Percentiles rank a stretch among this genome's conserved stretches.
Conservation (phyloP, 2,329 filamentous ascomycete species). For the Pleoardoris graminearum region DNA sequence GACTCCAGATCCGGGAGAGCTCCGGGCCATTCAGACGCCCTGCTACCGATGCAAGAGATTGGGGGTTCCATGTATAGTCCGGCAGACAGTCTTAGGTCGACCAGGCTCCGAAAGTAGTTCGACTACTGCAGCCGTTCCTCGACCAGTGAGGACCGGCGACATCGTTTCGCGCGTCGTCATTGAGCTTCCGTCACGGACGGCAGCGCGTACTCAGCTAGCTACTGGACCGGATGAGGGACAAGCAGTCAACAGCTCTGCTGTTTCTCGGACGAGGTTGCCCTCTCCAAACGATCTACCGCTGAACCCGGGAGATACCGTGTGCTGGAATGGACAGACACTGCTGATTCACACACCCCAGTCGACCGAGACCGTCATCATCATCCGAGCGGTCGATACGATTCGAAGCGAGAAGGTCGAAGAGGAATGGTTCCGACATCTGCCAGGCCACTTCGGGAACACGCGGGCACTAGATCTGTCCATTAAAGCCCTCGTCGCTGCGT, state of each 20-base stretch:
- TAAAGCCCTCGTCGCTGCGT: slow-evolving; percentile 22
- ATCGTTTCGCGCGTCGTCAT: not conserved
- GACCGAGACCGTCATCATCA: slow-evolving; percentile 16
- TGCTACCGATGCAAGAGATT: slow-evolving; percentile 21
- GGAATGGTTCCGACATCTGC: slow-evolving; percentile 23
- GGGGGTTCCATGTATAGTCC: slow-evolving; percentile 18
- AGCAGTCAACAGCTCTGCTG: not conserved
- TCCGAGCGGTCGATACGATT: slow-evolving; percentile 16
- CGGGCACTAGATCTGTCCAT: slow-evolving; percentile 19
- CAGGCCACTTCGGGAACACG: slow-evolving; percentile 19
- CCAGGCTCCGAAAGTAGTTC: slow-evolving; percentile 9
- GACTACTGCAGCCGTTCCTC: not conserved
- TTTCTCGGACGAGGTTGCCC: not conserved
- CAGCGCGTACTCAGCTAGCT: not conserved
- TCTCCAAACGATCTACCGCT: not conserved
- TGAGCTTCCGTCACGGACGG: not conserved
- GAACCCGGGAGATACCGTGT: not conserved
- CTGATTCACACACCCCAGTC: not conserved
- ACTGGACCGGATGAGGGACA: not conserved
- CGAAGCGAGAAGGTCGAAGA: slow-evolving; percentile 18
- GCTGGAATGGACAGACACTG: too few relatives aligned
- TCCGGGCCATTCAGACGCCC: slow-evolving; percentile 20
- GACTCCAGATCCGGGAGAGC: slow-evolving; percentile 17
- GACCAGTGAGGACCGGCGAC: not conserved
- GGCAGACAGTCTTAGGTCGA: slow-evolving; percentile 19